phyloP scores from a whole-genome alignment of 169 alveolate genomes.

The Cryptosporidium tyzzeri region DNA sequence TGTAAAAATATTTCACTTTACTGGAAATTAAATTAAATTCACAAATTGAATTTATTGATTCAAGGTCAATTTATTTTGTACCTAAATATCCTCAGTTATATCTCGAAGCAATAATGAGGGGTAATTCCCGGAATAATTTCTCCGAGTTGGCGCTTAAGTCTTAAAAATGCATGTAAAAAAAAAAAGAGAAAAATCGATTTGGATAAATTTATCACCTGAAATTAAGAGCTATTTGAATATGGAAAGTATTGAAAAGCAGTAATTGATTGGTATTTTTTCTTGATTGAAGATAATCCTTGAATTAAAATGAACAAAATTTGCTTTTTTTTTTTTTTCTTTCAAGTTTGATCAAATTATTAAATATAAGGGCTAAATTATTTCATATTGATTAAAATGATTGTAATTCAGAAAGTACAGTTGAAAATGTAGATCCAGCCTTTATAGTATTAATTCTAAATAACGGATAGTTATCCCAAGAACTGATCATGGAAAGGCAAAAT shows the following conservation, averaged over 20 bases:
- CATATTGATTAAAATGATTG: neutral
- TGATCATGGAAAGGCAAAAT: conserved; percentile 49
- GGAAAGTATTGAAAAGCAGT: neutral
- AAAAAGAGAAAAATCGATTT: neutral
- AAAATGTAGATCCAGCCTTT: conserved; percentile 42
- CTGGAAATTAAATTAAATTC: neutral
- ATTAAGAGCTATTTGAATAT: neutral
- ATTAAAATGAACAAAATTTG: too few species aligned
- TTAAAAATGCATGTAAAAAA: neutral
- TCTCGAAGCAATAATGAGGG: neutral
- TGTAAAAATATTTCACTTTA: neutral
- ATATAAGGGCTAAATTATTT: neutral
- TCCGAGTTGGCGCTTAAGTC: neutral
- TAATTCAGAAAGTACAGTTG: conserved; percentile 30
- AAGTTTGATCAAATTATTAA: too few species aligned
- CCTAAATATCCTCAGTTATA: neutral
- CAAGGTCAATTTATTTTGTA: neutral
- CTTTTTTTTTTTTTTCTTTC: too few species aligned
- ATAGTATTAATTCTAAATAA: conserved; percentile 31
- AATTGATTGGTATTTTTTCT: neutral
- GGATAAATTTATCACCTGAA: neutral
- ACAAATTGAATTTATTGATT: conserved; percentile 2
- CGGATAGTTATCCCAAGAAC: conserved; percentile 61
- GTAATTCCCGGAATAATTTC: conserved; percentile 11
- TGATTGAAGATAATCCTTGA: neutral